These are phyloP conservation scores for Phytopythium helicoides DNA, from an alignment of 352 stramenopile genomes.

Conservation along the genomic window DNA sequence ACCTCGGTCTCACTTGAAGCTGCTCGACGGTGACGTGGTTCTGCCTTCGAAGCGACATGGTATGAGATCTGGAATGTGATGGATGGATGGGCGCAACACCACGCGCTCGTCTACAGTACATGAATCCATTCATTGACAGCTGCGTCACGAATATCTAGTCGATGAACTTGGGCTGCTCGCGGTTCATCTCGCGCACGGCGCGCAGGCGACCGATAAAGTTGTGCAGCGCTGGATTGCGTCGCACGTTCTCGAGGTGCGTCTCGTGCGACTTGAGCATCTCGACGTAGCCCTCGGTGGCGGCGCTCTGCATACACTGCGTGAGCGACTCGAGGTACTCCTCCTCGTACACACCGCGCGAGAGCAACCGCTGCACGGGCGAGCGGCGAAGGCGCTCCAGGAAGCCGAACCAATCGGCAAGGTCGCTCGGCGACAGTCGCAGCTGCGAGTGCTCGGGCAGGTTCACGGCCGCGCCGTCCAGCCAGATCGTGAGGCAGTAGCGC, in stretches of 20 bases:
- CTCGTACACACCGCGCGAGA: constrained; percentile 74
- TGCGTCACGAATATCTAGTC: constrained; percentile 19
- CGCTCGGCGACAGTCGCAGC: constrained; percentile 55
- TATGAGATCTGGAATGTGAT: too few relatives aligned
- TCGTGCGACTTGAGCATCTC: constrained; percentile 69
- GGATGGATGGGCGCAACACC: too few relatives aligned
- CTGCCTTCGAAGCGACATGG: too few relatives aligned
- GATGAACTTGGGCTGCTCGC: constrained; percentile 28
- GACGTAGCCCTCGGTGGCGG: constrained; percentile 41
- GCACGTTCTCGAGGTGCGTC: constrained; percentile 50
- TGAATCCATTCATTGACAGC: too few relatives aligned
- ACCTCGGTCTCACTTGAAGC: too few relatives aligned
- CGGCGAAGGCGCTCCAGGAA: constrained; percentile 58
- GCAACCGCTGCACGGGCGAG: constrained; percentile 65
- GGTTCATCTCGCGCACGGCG: constrained; percentile 40
- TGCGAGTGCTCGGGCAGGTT: constrained; percentile 59
- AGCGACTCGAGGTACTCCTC: constrained; percentile 73
- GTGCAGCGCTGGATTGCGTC: constrained; percentile 42
- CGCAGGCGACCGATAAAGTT: constrained; percentile 50
- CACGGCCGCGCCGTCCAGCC: constrained; percentile 49
- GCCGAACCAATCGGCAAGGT: constrained; percentile 62
- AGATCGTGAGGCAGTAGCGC: constrained; percentile 68
- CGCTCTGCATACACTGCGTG: constrained; percentile 65
- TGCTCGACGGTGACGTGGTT: too few relatives aligned
- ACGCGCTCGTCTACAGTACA: too few relatives aligned